Evolutionary conservation across 805 yeast species (phyloP).

Genomic region (Jamesozyma jinghongensis): DNA sequence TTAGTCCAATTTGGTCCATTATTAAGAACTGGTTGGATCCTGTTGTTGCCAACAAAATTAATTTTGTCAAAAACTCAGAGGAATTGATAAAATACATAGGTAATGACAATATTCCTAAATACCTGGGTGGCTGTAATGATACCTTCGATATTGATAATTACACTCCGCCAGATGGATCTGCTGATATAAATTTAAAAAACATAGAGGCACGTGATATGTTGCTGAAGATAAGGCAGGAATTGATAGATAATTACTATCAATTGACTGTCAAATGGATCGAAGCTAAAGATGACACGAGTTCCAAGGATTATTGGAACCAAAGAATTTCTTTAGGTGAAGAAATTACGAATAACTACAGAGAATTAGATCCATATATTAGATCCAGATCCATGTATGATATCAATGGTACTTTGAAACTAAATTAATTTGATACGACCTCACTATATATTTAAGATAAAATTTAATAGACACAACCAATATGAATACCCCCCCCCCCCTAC

Average conservation of each 20-base stretch:
- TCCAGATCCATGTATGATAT: slow-evolving; percentile 74
- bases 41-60: slow-evolving; percentile 85
- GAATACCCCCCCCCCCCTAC: no score
- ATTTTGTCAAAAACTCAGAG: slow-evolving; percentile 60
- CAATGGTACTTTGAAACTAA: slow-evolving; percentile 40
- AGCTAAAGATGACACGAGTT: slow-evolving; percentile 38
- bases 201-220: slow-evolving; percentile 37
- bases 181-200: slow-evolving; percentile 39
- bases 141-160: slow-evolving; percentile 47
- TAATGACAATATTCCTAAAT: slow-evolving; percentile 50
- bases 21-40: slow-evolving; percentile 94
- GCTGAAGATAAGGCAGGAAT: slow-evolving; percentile 42
- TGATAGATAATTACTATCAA: slow-evolving; percentile 47
- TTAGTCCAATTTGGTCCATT: slow-evolving; percentile 88
- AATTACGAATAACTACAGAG: slow-evolving; percentile 54
- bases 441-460: no score
- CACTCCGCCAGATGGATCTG: slow-evolving; percentile 48
- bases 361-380: slow-evolving; percentile 74
- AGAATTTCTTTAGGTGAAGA: slow-evolving; percentile 44
- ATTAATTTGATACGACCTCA: background rate
- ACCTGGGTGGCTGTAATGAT: slow-evolving; percentile 63
- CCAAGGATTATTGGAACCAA: slow-evolving; percentile 41
- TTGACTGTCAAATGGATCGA: slow-evolving; percentile 70
- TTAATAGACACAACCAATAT: no score
- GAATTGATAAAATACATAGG: slow-evolving; percentile 62